Evolutionary conservation across 768 basidiomycete species (phyloP).

Genomic region (Boletus rubroflammeus): DNA sequence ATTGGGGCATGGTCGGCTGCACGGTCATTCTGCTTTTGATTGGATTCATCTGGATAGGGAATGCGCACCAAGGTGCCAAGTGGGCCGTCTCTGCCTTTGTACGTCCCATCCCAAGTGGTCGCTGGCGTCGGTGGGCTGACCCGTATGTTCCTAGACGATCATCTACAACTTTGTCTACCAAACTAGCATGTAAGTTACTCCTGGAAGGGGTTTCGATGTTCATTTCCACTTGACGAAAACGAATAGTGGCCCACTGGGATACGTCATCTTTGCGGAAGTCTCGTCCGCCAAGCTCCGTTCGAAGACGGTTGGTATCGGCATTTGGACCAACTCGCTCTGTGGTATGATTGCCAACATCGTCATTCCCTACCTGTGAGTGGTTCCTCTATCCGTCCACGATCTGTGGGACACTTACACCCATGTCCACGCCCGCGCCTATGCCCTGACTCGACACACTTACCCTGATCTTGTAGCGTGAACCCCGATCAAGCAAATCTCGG

Average conservation of each 20-base stretch:
- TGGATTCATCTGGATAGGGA: conserved; percentile 27
- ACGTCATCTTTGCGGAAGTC: conserved; percentile 28
- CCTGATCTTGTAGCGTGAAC: conserved; percentile 17
- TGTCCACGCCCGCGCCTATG: background rate
- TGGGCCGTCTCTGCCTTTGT: conserved; percentile 25
- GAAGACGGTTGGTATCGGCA: conserved; percentile 28
- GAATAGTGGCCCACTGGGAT: conserved; percentile 26
- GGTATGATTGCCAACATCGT: conserved; percentile 24
- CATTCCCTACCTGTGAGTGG: conserved; percentile 28
- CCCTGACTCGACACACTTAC: background rate
- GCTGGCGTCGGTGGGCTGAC: background rate
- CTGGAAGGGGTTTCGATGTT: background rate
- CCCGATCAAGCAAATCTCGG: conserved; percentile 26
- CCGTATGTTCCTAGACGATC: conserved; percentile 16
- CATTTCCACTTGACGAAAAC: background rate
- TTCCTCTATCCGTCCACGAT: too few relatives aligned
- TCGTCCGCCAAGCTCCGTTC: conserved; percentile 31
- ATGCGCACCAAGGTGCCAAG: conserved; percentile 10
- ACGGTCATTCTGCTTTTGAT: conserved; percentile 24
- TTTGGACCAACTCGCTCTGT: conserved; percentile 25
- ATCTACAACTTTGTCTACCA: conserved; percentile 32
- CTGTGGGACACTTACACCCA: background rate
- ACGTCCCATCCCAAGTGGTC: background rate
- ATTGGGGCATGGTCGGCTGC: conserved; percentile 26
- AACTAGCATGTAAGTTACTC: conserved; percentile 20